These are phyloP conservation scores for Wickerhamomyces queroliae DNA, from an alignment of 805 yeast genomes.

Conservation along the genomic window DNA sequence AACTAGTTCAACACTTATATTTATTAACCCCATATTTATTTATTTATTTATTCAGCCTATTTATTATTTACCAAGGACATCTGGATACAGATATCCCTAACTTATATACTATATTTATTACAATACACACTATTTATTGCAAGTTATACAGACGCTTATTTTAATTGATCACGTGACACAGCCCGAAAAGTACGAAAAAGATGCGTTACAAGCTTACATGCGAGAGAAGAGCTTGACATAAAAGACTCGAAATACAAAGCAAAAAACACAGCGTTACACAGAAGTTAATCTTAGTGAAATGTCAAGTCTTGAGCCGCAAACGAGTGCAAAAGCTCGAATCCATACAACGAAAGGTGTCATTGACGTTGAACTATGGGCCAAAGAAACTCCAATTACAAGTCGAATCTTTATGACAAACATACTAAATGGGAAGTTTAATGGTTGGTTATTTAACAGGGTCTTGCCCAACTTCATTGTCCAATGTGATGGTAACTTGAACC, in stretches of 20 bases:
- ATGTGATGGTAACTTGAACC: slow-evolving; percentile 24
- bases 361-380: slow-evolving; percentile 63
- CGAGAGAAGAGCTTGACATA: neutral
- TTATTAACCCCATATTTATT: slow-evolving; percentile 1
- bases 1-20: neutral
- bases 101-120: no score
- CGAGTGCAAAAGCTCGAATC: slow-evolving; percentile 53
- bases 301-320: slow-evolving; percentile 39
- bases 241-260: neutral
- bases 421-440: slow-evolving; percentile 34
- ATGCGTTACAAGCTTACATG: no score
- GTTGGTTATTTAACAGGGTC: slow-evolving; percentile 35
- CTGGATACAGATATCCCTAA: neutral
- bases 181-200: no score
- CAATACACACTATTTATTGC: no score
- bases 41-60: slow-evolving; percentile 5
- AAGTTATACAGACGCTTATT: no score
- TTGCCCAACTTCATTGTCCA: slow-evolving; percentile 31
- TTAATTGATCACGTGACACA: no score
- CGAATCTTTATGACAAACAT: slow-evolving; percentile 45
- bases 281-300: neutral
- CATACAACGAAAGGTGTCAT: slow-evolving; percentile 54
- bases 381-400: slow-evolving; percentile 50
- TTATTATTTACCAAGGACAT: neutral
- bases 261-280: neutral